Base-by-base conservation (phyloP, 441 rosid genomes). In the Adansonia rubrostipa region DNA sequence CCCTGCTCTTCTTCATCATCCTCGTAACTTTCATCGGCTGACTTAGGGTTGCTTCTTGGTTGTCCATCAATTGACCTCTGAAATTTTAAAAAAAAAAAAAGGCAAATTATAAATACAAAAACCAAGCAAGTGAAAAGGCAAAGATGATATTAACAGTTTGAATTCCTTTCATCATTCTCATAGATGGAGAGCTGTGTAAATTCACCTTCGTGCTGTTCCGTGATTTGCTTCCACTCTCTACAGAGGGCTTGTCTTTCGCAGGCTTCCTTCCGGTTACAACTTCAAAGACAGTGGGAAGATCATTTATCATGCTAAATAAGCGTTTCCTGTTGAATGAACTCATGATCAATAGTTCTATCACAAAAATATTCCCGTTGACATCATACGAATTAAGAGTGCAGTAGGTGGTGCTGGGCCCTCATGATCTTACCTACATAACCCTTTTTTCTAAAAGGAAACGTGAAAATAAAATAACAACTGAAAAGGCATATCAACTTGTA, bases 1-100 rank as follows among this genome's bases (percentile, higher is more conserved):
- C 92, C 86, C 65, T 92, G 95, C 82, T 89, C 98, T 17, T 94
- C 97, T 78, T 93, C 95, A 20, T 89, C 94, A 13, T 92, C 97
- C 40, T 77, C 93, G 4, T 77, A 86, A 77, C 84, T 88, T 67
- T 90, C 94, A 53, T 90, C 91, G 5, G 75, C 84, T 73, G 85
- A 60, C 81, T 90, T 91, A 0, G 86, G 77, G 40, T 85, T 87
- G 83, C 80, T 86, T 86, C 87, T 92, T 11, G 80, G 86, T 83
- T 86, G 88, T 45, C 96, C 96, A 48, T 93, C 95, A 3, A 80
- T 72, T 74, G 95, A 82, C 87, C 97, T 92, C 97, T 92, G 88
- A 77, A 75, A 70, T 8, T 28, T 36, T 3, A 36, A 36, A 36
- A 4, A 36, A 36, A 54, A 6, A 36, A 71, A 68, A 19, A 56